These are phyloP conservation scores for Cunninghamia lanceolata DNA, from an alignment of 75 land plant genomes.

Conservation along the genomic window DNA sequence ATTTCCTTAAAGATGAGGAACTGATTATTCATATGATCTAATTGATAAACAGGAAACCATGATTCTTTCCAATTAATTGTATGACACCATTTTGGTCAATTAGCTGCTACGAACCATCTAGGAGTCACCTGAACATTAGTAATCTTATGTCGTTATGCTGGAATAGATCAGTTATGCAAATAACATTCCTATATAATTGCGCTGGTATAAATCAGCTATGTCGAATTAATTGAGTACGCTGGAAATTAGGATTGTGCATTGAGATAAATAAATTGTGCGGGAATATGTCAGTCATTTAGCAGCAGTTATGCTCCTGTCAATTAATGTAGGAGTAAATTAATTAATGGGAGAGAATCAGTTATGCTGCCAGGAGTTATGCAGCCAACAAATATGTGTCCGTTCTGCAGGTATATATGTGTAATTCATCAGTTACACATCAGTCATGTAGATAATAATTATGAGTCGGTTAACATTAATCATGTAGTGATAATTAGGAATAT, in stretches of 20 bases:
- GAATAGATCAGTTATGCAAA: background rate
- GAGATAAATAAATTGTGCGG: background rate
- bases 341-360: background rate
- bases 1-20: background rate
- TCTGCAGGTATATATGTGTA: too few relatives aligned
- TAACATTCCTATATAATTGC: too few relatives aligned
- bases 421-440: background rate
- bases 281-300: background rate
- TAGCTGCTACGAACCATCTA: background rate
- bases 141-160: background rate
- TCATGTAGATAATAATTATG: background rate
- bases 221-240: background rate
- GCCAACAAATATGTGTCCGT: background rate
- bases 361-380: background rate
- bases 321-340: too few relatives aligned
- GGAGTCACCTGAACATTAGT: background rate
- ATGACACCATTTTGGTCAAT: background rate
- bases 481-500: background rate
- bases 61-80: background rate
- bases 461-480: background rate
- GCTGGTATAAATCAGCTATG: background rate
- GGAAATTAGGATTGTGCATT: background rate
- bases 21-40: background rate
- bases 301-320: too few relatives aligned
- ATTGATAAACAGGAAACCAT: background rate